phyloP scores from a whole-genome alignment of 371 early-diverging fungal genomes.

The Apophysomyces sp. region DNA sequence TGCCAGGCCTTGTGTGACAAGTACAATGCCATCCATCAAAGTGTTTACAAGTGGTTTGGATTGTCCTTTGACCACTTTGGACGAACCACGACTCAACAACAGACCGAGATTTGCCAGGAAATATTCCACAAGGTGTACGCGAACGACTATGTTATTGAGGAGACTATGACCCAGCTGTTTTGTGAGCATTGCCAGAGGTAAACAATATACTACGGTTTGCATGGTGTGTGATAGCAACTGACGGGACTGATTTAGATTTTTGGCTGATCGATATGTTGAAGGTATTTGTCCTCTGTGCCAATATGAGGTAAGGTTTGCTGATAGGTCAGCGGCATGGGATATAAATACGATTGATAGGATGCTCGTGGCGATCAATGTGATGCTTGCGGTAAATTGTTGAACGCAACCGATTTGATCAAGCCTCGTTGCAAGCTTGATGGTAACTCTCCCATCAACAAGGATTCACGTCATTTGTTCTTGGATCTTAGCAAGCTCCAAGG shows the following conservation, averaged over 20 bases:
- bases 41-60: constrained; percentile 97
- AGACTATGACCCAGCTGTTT: constrained; percentile 88
- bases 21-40: constrained; percentile 88
- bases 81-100: constrained; percentile 89
- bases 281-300: constrained; percentile 94
- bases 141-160: constrained; percentile 77
- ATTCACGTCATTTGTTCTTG: constrained; percentile 95
- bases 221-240: neutral
- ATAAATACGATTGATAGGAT: constrained; percentile 42
- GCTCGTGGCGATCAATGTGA: constrained; percentile 99
- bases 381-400: constrained; percentile 90
- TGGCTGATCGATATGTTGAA: constrained; percentile 99
- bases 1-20: constrained; percentile 97
- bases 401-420: constrained; percentile 91
- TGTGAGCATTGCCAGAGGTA: constrained; percentile 88
- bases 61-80: constrained; percentile 98
- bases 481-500: constrained; percentile 84
- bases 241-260: constrained; percentile 63
- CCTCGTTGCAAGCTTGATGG: constrained; percentile 97
- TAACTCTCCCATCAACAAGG: constrained; percentile 75
- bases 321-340: neutral
- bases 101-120: constrained; percentile 93
- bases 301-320: constrained; percentile 62
- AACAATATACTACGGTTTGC: constrained; percentile 1
- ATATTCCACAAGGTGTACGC: constrained; percentile 85